Conservation (phyloP, 306 rosid genomes). For the Cicer cuneatum region DNA sequence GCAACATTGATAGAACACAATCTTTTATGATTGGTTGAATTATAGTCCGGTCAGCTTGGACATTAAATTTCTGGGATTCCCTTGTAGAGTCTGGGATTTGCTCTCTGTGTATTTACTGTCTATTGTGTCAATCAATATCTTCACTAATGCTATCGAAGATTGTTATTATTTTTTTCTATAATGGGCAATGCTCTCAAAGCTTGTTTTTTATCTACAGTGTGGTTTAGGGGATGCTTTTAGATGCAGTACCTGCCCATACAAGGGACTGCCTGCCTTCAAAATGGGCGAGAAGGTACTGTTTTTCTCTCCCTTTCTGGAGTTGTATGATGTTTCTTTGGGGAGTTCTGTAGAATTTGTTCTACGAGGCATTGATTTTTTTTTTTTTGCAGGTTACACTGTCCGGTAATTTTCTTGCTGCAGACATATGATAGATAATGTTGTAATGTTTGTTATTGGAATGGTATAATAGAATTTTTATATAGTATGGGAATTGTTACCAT, state of each 20-base stretch:
- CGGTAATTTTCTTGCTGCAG: constrained; percentile 80
- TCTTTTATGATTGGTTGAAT: constrained; percentile 24
- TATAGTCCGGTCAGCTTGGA: neutral
- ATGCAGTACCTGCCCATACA: constrained; percentile 93
- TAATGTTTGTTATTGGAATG: constrained; percentile 1
- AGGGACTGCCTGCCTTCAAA: constrained; percentile 92
- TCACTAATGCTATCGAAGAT: constrained; percentile 1
- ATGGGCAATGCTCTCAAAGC: constrained; percentile 45
- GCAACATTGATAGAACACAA: neutral
- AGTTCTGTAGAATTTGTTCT: neutral
- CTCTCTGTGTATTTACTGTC: constrained; percentile 11
- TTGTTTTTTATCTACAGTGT: constrained; percentile 69
- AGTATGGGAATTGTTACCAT: constrained; percentile 14
- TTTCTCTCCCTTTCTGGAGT: neutral
- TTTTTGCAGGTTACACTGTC: constrained; percentile 69
- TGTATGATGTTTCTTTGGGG: constrained; percentile 12
- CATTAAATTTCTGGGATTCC: constrained; percentile 8
- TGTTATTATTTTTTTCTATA: neutral
- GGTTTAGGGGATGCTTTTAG: constrained; percentile 98
- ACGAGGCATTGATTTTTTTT: neutral
- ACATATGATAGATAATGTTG: constrained; percentile 52
- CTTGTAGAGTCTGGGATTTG: constrained; percentile 7
- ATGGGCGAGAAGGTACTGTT: constrained; percentile 88
- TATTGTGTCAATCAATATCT: constrained; percentile 3
- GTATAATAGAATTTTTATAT: constrained; percentile 8